Base-by-base conservation (phyloP, 805 yeast genomes). In the Pichia occidentalis region DNA sequence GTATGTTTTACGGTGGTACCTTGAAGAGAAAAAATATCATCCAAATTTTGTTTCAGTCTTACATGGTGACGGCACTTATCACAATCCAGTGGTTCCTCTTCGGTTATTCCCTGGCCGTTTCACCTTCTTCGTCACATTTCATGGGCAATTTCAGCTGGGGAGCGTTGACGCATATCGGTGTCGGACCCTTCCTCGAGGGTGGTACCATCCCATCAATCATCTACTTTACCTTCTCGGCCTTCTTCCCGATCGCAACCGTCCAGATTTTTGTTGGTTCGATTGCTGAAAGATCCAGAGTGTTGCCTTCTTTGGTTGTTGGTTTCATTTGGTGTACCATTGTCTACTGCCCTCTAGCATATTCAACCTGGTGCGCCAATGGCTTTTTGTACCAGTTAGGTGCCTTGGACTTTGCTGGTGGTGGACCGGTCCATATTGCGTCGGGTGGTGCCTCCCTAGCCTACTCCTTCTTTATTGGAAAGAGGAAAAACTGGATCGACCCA, bases 331-430 rank as follows among this genome's bases (percentile, higher is more conserved):
- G 61, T 24, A 56, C 68, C 8, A 64, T 67, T n/a, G 64, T 65
- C 33, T 68, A 68, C 46, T 65, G 69, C 40, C 71, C 71, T 9
- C 48, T 61, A 26, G 71, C 72, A 4, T 68, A 58, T 49, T 60
- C 70, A 56, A 68, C 68, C n/a, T 68, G 73, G 73, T 63, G 61
- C 20, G 52, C 50, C 5, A 64, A 63, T 40, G 73, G 73, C 12
- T 68, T 71, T 68, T 54, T 68, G 32, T 60, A 51, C 36, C 59
- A 54, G 20, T 52, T 68, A 31, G 73, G 72, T 5, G 65, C 64
- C 4, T 57, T 68, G 38, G 73, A 68, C 47, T 68, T 68, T 50
- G 71, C 72, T 7, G 73, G 73, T 28, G 73, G 73, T 25, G 71
- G 71, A 21, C 72, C 72, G 1, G 73, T 68, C 23, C 73, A 68